Base-by-base conservation (phyloP, 345 rosid species). In the Acer saccharum region DNA sequence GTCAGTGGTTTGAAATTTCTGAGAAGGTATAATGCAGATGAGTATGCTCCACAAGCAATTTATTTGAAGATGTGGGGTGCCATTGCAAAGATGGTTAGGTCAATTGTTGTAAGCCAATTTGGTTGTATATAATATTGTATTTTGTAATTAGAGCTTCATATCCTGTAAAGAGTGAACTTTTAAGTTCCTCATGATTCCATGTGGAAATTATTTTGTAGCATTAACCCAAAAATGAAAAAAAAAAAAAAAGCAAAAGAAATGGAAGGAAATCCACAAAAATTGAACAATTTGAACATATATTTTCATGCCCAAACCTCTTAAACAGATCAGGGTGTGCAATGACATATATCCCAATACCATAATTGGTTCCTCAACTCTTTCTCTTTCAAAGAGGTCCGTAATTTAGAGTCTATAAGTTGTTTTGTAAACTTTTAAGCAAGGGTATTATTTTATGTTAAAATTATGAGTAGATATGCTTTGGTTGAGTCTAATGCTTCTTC, bases 41-140 rank as follows among this genome's bases (percentile, higher is more conserved):
- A 58, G 68, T 7, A 69, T 32, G 61, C 39, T 18, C 65, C 74
- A 3, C 65, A 41, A 55, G 64, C 71, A 39, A 77, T 57, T 65
- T 68, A 72, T 50, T 68, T 57, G 57, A 14, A 25, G 21, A 41
- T 12, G 70, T 65, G 69, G 29, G 17, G 71, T 23, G 73, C 69
- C 4, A 27, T 41, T 29, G 80, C 77, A 17, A 46, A 32, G 77
- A 62, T 74, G 63, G 12, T 61, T 78, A 50, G 72, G 77, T 20
- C 71, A 62, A n/a, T 72, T 75, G 77, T 81, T 84, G 76, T 84
- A 78, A 62, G 57, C 65, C 74, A 48, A 43, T 80, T 69, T 25
- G 72, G 78, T n/a, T 79, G 84, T 81, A 76, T 71, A 79, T 83
- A 83, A 68, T 11, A 54, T 27, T 66, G 55, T 52, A 69, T 63